phyloP scores from a whole-genome alignment of 1,284 basidiomycete genomes.

The Paramarasmius palmivorus region DNA sequence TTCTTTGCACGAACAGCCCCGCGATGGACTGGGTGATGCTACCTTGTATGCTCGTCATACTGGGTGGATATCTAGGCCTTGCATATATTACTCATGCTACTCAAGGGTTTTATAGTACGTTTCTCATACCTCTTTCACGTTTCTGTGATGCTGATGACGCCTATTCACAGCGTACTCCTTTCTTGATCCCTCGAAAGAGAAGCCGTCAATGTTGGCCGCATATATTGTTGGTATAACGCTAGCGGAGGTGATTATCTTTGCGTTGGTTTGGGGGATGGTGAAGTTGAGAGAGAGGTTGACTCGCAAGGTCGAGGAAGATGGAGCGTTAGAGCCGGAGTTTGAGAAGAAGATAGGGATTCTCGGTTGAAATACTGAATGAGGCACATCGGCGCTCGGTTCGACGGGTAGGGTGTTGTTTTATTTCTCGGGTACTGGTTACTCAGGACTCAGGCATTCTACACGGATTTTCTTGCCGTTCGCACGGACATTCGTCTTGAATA shows the following conservation, averaged over 20 bases:
- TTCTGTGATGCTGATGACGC: background rate
- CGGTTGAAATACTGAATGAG: too few relatives aligned
- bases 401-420: too few relatives aligned
- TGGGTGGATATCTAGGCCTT: conserved; percentile 61
- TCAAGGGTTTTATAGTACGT: conserved; percentile 65
- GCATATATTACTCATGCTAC: conserved; percentile 63
- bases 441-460: too few relatives aligned
- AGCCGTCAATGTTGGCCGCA: conserved; percentile 29
- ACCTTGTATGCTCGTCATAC: conserved; percentile 44
- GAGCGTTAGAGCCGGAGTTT: too few relatives aligned
- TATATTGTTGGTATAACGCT: conserved; percentile 49
- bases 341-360: too few relatives aligned
- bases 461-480: too few relatives aligned
- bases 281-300: conserved; percentile 21
- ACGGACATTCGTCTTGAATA: too few relatives aligned
- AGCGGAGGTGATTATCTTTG: too few relatives aligned
- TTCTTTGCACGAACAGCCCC: conserved; percentile 51
- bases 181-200: conserved; percentile 31
- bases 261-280: too few relatives aligned
- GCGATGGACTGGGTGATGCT: conserved; percentile 58
- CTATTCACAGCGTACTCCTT: conserved; percentile 32
- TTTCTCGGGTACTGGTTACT: too few relatives aligned
- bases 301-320: too few relatives aligned
- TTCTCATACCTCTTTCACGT: background rate
- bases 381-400: too few relatives aligned